These are phyloP conservation scores for Candida chilensis DNA, from an alignment of 805 yeast genomes.

Conservation along the genomic window DNA sequence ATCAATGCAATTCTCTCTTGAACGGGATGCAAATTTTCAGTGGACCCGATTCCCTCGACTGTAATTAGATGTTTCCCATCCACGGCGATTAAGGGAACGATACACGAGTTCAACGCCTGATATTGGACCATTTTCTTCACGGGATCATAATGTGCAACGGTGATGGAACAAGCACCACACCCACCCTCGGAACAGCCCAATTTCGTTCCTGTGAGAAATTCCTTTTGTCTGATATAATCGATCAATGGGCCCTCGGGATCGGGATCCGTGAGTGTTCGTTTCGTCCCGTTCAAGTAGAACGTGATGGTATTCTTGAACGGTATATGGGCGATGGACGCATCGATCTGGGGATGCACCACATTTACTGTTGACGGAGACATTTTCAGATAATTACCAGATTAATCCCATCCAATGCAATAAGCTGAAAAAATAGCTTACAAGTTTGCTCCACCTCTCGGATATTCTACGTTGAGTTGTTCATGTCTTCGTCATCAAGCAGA, in stretches of 20 bases:
- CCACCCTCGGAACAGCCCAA: conserved; percentile 44
- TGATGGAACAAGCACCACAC: conserved; percentile 41
- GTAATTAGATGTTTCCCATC: conserved; percentile 39
- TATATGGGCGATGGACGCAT: conserved; percentile 10
- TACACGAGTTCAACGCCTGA: conserved; percentile 35
- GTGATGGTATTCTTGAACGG: conserved; percentile 12
- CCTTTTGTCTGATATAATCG: conserved; percentile 27
- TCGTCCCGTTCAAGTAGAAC: conserved; percentile 30
- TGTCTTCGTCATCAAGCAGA: too few species aligned
- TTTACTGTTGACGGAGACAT: too few species aligned
- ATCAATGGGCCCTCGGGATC: conserved; percentile 32
- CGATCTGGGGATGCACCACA: too few species aligned
- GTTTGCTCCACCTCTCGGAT: too few species aligned
- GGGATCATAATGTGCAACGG: conserved; percentile 21
- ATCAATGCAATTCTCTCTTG: conserved; percentile 38
- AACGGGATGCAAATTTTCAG: conserved; percentile 27
- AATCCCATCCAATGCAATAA: too few species aligned
- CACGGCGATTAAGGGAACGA: conserved; percentile 31
- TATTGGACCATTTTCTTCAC: conserved; percentile 14
- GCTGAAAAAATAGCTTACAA: too few species aligned
- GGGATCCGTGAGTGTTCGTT: conserved; percentile 21
- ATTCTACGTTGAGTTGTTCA: too few species aligned
- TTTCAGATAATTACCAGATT: too few species aligned
- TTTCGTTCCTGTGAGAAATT: conserved; percentile 32
- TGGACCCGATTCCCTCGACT: conserved; percentile 35